Evolutionary conservation across 352 stramenopile genomes (phyloP).

Genomic region (Chrysophaeum taylorii): DNA sequence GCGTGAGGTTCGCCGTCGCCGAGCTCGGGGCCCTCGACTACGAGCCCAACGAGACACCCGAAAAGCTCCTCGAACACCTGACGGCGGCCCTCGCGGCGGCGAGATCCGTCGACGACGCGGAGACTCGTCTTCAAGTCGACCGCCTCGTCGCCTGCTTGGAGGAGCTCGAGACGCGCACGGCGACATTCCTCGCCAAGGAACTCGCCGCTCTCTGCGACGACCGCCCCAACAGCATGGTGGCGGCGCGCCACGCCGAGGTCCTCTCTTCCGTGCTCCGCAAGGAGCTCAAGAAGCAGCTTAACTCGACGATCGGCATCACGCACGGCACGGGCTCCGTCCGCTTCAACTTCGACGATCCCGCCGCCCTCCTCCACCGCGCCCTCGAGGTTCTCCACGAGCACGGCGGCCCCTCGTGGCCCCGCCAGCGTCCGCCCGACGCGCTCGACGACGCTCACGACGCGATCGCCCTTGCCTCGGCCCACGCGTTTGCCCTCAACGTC

Average conservation of each 20-base stretch:
- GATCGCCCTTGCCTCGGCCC: background rate
- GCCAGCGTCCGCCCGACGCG: background rate
- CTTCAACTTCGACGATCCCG: constrained; percentile 16
- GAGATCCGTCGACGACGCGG: background rate
- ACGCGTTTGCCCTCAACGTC: constrained; percentile 6
- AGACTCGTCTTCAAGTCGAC: background rate
- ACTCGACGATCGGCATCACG: background rate
- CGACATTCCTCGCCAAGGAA: constrained; percentile 5
- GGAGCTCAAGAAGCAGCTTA: constrained; percentile 1
- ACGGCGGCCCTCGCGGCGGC: background rate
- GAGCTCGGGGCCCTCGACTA: background rate
- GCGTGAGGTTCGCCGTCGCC: background rate
- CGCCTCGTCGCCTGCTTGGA: background rate
- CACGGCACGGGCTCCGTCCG: constrained; percentile 4
- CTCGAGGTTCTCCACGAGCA: background rate
- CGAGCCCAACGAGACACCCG: background rate
- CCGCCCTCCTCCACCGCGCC: constrained; percentile 3
- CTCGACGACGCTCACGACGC: background rate
- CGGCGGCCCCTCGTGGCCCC: background rate
- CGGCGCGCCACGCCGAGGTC: constrained; percentile 3
- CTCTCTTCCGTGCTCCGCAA: background rate
- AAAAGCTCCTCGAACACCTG: background rate
- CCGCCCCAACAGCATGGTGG: background rate
- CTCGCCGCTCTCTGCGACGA: background rate
- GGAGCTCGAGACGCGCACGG: background rate